Evolutionary conservation across 257 asterid species (phyloP).

Genomic region (Solanum etuberosum): DNA sequence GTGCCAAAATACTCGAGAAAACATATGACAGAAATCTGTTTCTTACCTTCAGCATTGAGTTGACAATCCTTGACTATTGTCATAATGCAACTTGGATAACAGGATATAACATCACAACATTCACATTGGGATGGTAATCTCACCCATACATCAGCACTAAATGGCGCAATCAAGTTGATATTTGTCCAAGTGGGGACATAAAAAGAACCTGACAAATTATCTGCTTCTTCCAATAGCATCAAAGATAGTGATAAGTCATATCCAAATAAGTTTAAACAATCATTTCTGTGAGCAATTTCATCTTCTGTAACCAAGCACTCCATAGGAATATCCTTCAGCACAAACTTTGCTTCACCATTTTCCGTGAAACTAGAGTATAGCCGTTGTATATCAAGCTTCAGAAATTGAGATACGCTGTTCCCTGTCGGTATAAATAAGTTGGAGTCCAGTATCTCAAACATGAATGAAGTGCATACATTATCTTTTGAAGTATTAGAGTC

Average conservation of each 20-base stretch:
- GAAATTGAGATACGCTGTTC: slow-evolving; percentile 31
- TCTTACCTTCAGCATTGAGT: slow-evolving; percentile 55
- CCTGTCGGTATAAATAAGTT: slow-evolving; percentile 50
- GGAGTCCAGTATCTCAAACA: slow-evolving; percentile 56
- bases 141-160: slow-evolving; percentile 80
- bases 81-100: slow-evolving; percentile 55
- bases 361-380: slow-evolving; percentile 25
- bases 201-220: slow-evolving; percentile 18
- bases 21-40: background rate
- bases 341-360: slow-evolving; percentile 29
- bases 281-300: slow-evolving; percentile 44
- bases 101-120: slow-evolving; percentile 14
- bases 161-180: slow-evolving; percentile 37
- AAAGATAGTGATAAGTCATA: slow-evolving; percentile 65
- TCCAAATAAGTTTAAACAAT: slow-evolving; percentile 65
- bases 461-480: slow-evolving; percentile 20
- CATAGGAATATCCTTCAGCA: slow-evolving; percentile 52
- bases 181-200: slow-evolving; percentile 11
- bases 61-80: slow-evolving; percentile 45
- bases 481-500: slow-evolving; percentile 23
- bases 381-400: slow-evolving; percentile 51
- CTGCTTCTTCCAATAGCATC: slow-evolving; percentile 23
- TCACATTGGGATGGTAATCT: slow-evolving; percentile 49
- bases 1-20: background rate
- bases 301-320: slow-evolving; percentile 51